Conservation (phyloP, 1,284 basidiomycete genomes). For the Pseudomicrostroma phylloplanum region DNA sequence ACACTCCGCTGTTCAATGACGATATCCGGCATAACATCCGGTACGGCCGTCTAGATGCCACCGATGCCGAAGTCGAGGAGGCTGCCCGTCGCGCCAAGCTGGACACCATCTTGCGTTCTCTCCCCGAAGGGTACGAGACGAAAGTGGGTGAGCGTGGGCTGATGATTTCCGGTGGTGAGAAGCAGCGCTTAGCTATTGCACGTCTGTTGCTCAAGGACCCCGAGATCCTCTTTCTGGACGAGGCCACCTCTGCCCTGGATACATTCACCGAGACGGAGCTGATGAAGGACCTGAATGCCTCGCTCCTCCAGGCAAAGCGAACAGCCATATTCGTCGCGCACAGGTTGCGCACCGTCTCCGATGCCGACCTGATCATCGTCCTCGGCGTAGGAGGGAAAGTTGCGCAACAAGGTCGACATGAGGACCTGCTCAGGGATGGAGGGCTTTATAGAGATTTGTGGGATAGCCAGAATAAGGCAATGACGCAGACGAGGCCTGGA, state of each 20-base stretch:
- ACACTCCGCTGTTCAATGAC: constrained; percentile 93
- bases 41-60: constrained; percentile 82
- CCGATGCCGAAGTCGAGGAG: constrained; percentile 77
- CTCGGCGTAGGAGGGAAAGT: constrained; percentile 32
- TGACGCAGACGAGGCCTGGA: background rate
- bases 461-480: constrained; percentile 23
- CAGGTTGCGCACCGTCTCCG: constrained; percentile 79
- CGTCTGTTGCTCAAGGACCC: constrained; percentile 87
- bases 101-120: constrained; percentile 67
- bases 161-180: constrained; percentile 98
- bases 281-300: constrained; percentile 85
- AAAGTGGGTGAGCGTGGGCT: constrained; percentile 90
- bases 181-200: constrained; percentile 90
- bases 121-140: constrained; percentile 81
- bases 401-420: constrained; percentile 39
- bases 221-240: constrained; percentile 92
- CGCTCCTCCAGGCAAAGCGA: constrained; percentile 67
- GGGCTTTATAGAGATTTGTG: constrained; percentile 43
- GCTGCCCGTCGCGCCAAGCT: constrained; percentile 81
- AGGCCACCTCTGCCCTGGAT: constrained; percentile 57
- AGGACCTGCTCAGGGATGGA: constrained; percentile 30
- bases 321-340: constrained; percentile 73
- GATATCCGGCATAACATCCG: constrained; percentile 90
- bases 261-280: constrained; percentile 51
- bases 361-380: constrained; percentile 57